These are phyloP conservation scores for Penicillium ucsense DNA, from an alignment of 495 filamentous ascomycete species.

Conservation along the genomic window DNA sequence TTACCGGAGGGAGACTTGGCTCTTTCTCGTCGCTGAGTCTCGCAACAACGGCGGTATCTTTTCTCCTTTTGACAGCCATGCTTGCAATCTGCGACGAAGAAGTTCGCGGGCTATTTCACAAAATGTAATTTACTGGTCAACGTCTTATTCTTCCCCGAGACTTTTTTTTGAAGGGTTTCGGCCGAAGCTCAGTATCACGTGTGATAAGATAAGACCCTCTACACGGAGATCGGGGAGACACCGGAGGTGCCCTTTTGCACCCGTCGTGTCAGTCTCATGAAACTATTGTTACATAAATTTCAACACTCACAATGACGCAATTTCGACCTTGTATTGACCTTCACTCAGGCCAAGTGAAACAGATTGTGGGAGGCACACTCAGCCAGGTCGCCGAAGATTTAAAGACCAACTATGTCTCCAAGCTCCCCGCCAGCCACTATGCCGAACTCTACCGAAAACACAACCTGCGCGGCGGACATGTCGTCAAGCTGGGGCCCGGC, in stretches of 20 bases:
- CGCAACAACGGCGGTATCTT: slow-evolving; percentile 27
- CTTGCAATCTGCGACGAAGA: neutral
- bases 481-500: slow-evolving; percentile 88
- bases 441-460: slow-evolving; percentile 67
- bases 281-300: too few relatives aligned
- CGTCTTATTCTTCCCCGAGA: too few relatives aligned
- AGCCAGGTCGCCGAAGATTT: slow-evolving; percentile 53
- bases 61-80: slow-evolving; percentile 31
- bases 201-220: slow-evolving; percentile 33
- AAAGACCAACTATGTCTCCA: slow-evolving; percentile 85
- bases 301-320: slow-evolving; percentile 59
- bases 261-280: too few relatives aligned
- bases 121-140: too few relatives aligned
- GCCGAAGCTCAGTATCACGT: slow-evolving; percentile 24
- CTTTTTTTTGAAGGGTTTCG: neutral
- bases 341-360: slow-evolving; percentile 91
- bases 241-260: neutral
- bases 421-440: slow-evolving; percentile 70
- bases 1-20: slow-evolving; percentile 10
- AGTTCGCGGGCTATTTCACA: too few relatives aligned
- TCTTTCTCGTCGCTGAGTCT: slow-evolving; percentile 13
- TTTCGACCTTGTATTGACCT: slow-evolving; percentile 97
- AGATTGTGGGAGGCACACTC: slow-evolving; percentile 93
- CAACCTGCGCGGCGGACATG: slow-evolving; percentile 69
- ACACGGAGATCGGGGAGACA: slow-evolving; percentile 4